phyloP scores from a whole-genome alignment of 129 eudicot genomes.

The Flaveria ramosissima region DNA sequence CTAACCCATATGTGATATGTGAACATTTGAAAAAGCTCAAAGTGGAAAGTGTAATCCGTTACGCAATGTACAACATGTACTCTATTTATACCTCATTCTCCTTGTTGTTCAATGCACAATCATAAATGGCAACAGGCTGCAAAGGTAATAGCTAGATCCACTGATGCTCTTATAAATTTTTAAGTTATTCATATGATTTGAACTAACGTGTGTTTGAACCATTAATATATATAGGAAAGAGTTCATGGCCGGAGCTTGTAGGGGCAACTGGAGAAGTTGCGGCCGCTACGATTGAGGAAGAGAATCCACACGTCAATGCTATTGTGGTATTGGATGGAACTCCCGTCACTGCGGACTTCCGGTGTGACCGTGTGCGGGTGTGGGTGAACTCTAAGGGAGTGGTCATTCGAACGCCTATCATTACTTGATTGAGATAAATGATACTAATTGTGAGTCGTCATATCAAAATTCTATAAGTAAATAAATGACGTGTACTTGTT shows the following conservation, averaged over 20 bases:
- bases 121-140: conserved; percentile 9
- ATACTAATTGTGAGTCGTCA: neutral
- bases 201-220: neutral
- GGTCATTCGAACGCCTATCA: neutral
- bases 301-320: conserved; percentile 28
- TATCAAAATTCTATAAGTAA: neutral
- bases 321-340: conserved; percentile 51
- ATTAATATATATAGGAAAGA: neutral
- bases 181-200: neutral
- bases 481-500: neutral
- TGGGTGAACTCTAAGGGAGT: conserved; percentile 35
- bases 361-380: conserved; percentile 64
- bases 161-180: neutral
- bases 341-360: conserved; percentile 31
- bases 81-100: conserved; percentile 22
- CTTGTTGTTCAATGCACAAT: conserved; percentile 10
- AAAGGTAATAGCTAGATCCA: neutral
- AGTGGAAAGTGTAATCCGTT: conserved; percentile 1
- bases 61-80: conserved; percentile 1
- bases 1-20: neutral
- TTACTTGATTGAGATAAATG: conserved; percentile 16
- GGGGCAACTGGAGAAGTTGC: neutral
- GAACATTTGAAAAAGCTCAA: conserved; percentile 2
- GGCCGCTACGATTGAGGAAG: neutral
- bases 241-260: neutral